Evolutionary conservation across 2,329 filamentous ascomycete species (phyloP), one percentile per base, ranked within the genome.

Genomic region (Cadophora luteo-olivacea): DNA sequence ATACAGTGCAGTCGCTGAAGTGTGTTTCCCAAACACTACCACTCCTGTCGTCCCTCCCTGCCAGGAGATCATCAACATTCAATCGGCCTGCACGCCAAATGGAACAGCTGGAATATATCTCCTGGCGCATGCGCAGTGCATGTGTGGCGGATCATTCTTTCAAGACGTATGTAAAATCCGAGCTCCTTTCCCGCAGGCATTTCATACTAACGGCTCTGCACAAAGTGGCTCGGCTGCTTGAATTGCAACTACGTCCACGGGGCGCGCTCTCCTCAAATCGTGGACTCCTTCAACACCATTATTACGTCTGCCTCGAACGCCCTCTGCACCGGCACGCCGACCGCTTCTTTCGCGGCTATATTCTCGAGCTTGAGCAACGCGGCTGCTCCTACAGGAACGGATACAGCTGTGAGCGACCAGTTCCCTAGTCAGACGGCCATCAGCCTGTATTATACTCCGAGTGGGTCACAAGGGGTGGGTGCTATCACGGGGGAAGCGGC

Each of bases 101-200:
- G 77, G 77, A 68, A 79, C 77, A 3, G 63, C 67, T 0, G 71
- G 77, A 4, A 72, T 77, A 22, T 75, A 69, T 22, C 74, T 76
- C 48, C 54, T 73, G 22, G 77, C 77, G 0, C 75, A 78, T 71
- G 76, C 77, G 16, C 69, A 79, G 72, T 82, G 82, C 75, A 81
- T 83, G 77, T 84, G 82, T 75, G 74, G 74, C 11, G 80, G 82
- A 48, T 79, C 77, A 66, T 83, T 79, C 77, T 84, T 84, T 74
- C 48, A 69, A 33, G 80, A 83, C 68, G 51, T 54, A 54, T 5
- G 51, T 54, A 9, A 29, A 29, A 29, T 29, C 29, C 29, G 29
- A 29, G 29, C 29, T 29, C 8, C 11, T 24, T 16, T 29, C 24
- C 9, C 22, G 4, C 16, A 5, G 5, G 32, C 24, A 32, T 1